Base-by-base conservation (phyloP, 2,329 filamentous ascomycete genomes). In the Venturia carpophila region DNA sequence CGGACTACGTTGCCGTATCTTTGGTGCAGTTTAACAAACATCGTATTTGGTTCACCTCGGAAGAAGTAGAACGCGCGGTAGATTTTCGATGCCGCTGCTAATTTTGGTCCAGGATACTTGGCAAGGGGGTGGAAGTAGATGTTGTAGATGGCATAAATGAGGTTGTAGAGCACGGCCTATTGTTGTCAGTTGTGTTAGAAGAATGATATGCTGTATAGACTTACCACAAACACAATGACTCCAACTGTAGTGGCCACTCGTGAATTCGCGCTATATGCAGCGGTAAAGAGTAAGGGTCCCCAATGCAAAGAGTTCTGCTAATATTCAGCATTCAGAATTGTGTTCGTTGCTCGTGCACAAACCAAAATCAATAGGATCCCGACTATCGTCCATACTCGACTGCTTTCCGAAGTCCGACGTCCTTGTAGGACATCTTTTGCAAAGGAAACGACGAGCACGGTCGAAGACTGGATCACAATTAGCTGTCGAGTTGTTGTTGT, bases 1-100 rank as follows among this genome's bases (percentile, higher is more conserved):
- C 71, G 69, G 4, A 73, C 70, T 27, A 72, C 66, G 5, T 68
- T 66, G 27, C 71, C 71, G 43, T 69, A 69, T 55, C 66, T 63
- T 5, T 61, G 30, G 41, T 69, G 69, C 1, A 69, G 37, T 13
- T 60, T 27, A 2, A 21, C 21, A 19, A 49, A 43, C 34, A 24
- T 42, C 21, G 17, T 37, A 6, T 49, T 39, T n/a, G 5, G 5
- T 39, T 49, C 21, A 13, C 61, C 61, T 30, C 61, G 27, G 7
- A 66, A 11, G 3, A 17, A 19, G 17, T 37, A 42, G 11, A 17
- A 27, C 3, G 34, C 49, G 34, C n/a, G 34, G 17, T 49, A 65
- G 21, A 67, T 27, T 37, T 37, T 21, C 13, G 19, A 42, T 27
- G 49, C 66, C 13, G 58, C 62, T n/a, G 27, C 39, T 21, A 60